phyloP scores from a whole-genome alignment of 768 basidiomycete species.

The Calocybe gangraenosa region DNA sequence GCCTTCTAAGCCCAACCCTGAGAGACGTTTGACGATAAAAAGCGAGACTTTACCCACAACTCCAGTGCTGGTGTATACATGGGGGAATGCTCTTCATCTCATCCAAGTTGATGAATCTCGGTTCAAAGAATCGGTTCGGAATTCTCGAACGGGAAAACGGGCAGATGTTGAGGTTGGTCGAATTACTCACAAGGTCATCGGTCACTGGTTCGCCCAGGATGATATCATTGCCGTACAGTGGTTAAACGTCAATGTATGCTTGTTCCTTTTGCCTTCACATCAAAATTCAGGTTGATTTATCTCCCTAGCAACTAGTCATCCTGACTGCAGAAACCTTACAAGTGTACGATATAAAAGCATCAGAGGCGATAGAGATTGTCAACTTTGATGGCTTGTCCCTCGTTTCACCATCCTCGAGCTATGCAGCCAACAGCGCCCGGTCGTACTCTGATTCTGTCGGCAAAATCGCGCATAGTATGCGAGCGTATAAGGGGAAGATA shows the following conservation, averaged over 20 bases:
- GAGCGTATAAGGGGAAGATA: slow-evolving; percentile 85
- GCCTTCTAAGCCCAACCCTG: slow-evolving; percentile 17
- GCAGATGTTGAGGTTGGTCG: slow-evolving; percentile 58
- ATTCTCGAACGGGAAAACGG: slow-evolving; percentile 56
- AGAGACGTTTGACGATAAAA: slow-evolving; percentile 17
- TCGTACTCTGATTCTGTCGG: slow-evolving; percentile 45
- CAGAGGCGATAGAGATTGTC: slow-evolving; percentile 58
- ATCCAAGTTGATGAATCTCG: slow-evolving; percentile 63
- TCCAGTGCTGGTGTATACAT: slow-evolving; percentile 80
- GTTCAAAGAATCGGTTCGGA: slow-evolving; percentile 43
- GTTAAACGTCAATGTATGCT: slow-evolving; percentile 84
- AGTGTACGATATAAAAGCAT: slow-evolving; percentile 62
- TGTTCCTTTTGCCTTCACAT: slow-evolving; percentile 16
- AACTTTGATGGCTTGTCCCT: slow-evolving; percentile 54
- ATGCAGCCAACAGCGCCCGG: slow-evolving; percentile 41
- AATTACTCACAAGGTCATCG: slow-evolving; percentile 58
- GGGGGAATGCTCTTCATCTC: slow-evolving; percentile 68
- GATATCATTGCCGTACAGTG: slow-evolving; percentile 77
- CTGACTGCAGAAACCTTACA: slow-evolving; percentile 55
- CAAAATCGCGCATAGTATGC: slow-evolving; percentile 66
- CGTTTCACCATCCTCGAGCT: slow-evolving; percentile 47
- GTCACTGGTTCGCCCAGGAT: slow-evolving; percentile 56
- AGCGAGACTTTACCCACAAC: slow-evolving; percentile 22
- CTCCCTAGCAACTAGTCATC: slow-evolving; percentile 60
- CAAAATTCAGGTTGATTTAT: background rate